These are phyloP conservation scores for Suillus tomentosus DNA, from an alignment of 768 basidiomycete species.

Conservation along the genomic window DNA sequence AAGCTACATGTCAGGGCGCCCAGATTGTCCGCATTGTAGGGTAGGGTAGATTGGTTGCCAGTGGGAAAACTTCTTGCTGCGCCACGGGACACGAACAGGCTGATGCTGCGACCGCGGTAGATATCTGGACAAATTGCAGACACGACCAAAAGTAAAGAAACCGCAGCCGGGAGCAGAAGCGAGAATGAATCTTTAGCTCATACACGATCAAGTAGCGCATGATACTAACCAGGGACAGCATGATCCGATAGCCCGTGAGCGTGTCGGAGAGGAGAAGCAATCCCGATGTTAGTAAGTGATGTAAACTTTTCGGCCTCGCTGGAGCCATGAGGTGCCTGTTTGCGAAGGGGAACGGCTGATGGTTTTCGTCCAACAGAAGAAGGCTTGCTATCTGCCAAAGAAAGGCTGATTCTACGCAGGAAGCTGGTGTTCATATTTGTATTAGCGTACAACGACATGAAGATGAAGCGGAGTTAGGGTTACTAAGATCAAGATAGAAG, in stretches of 20 bases:
- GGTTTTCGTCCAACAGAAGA: conserved; percentile 20
- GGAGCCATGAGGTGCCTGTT: conserved; percentile 28
- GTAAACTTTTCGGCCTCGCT: conserved; percentile 36
- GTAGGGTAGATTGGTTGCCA: conserved; percentile 18
- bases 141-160: conserved; percentile 16
- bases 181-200: conserved; percentile 21
- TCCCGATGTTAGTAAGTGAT: conserved; percentile 34
- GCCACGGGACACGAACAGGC: conserved; percentile 33
- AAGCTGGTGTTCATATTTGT: conserved; percentile 28
- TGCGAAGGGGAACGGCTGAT: conserved; percentile 25
- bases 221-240: conserved; percentile 30
- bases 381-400: conserved; percentile 19
- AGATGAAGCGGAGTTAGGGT: conserved; percentile 1
- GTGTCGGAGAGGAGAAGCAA: conserved; percentile 29
- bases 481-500: conserved; percentile 1
- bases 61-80: conserved; percentile 22
- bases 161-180: conserved; percentile 22
- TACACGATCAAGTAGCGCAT: conserved; percentile 19
- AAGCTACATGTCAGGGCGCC: conserved; percentile 30
- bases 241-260: conserved; percentile 27
- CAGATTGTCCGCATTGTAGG: conserved; percentile 37
- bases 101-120: conserved; percentile 37
- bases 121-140: conserved; percentile 18
- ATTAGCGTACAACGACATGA: conserved; percentile 33
- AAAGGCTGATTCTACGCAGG: conserved; percentile 21